Base-by-base conservation (phyloP, 371 early-diverging fungal genomes). In the Mortierella sp. region DNA sequence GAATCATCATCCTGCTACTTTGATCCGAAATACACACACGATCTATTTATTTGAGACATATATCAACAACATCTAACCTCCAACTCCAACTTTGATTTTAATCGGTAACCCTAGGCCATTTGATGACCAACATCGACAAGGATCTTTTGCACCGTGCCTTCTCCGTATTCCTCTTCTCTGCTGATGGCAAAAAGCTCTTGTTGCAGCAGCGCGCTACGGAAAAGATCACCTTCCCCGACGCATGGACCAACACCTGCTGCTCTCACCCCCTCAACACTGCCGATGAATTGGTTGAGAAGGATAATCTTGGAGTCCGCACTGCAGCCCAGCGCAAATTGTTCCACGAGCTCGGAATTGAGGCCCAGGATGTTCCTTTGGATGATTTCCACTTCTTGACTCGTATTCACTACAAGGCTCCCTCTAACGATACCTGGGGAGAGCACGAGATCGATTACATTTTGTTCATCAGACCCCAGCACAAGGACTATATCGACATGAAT, bases 171-270 rank as follows among this genome's bases (percentile, higher is more conserved):
- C 85, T 98, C 47, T 99, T 99, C 88, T 86, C 90, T 84, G 68
- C 76, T 9, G 90, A 96, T 67, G 85, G 87, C 45, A 69, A 87
- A 72, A 87, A 92, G 70, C 90, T 99, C 15, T 88, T 99, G 49
- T 89, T 98, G 64, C 98, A 99, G 83, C 96, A 95, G 83, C 93
- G 99, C 31, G 94, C 99, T 3, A 83, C 85, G 17, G 98, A 97
- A 78, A 99, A 99, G 86, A 97, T 98, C 84, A 99, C 99, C 5
- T 99, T 99, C 83, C 99, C 99, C 15, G 93, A 93, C 55, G 91
- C 91, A 89, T 98, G 89, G 88, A 98, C 99, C 63, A 99, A 99
- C 86, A 98, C 99, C 10, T 98, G 98, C 87, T 99, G 99, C 86
- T 96, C 96, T 47, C 99, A 99, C 79, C 99, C 99, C 19, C 89